A percentile compares a stretch with the other conserved stretches of the same genome.
These are phyloP conservation scores for Didymella glomerata DNA, from an alignment of 2,329 filamentous ascomycete species.

Conservation along the genomic window DNA sequence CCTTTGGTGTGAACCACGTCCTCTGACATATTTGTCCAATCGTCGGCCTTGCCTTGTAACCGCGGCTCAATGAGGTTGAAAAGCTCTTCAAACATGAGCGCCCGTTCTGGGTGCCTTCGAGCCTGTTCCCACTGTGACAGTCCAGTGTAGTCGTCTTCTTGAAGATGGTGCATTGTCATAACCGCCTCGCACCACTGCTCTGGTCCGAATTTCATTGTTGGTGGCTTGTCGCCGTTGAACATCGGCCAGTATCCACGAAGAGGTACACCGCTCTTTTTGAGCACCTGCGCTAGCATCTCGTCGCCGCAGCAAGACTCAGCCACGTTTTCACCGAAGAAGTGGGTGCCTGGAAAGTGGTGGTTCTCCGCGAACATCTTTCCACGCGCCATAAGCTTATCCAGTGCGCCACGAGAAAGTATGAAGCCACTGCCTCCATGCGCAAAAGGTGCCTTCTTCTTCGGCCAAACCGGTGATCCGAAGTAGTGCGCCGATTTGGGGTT, in stretches of 20 bases:
- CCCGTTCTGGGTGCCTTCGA: slow-evolving; percentile 33
- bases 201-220: slow-evolving; percentile 48
- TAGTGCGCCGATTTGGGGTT: slow-evolving; percentile 50
- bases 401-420: slow-evolving; percentile 58
- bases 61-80: slow-evolving; percentile 42
- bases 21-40: slow-evolving; percentile 49
- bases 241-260: slow-evolving; percentile 55
- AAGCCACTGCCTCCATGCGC: slow-evolving; percentile 57
- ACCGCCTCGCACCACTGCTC: slow-evolving; percentile 57
- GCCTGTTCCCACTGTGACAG: slow-evolving; percentile 41
- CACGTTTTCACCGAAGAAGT: slow-evolving; percentile 49
- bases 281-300: slow-evolving; percentile 49
- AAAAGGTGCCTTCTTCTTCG: slow-evolving; percentile 48
- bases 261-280: slow-evolving; percentile 48
- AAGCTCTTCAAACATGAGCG: slow-evolving; percentile 48
- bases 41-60: slow-evolving; percentile 34
- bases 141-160: slow-evolving; percentile 39
- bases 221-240: slow-evolving; percentile 56
- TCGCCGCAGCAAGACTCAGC: slow-evolving; percentile 51
- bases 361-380: slow-evolving; percentile 49
- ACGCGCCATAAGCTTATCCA: slow-evolving; percentile 54
- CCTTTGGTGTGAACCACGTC: slow-evolving; percentile 35
- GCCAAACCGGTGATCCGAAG: slow-evolving; percentile 52
- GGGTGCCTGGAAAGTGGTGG: slow-evolving; percentile 42
- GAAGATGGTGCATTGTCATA: slow-evolving; percentile 51